Conservation (phyloP, 129 eudicot genomes). For the Helianthus tuberosus region DNA sequence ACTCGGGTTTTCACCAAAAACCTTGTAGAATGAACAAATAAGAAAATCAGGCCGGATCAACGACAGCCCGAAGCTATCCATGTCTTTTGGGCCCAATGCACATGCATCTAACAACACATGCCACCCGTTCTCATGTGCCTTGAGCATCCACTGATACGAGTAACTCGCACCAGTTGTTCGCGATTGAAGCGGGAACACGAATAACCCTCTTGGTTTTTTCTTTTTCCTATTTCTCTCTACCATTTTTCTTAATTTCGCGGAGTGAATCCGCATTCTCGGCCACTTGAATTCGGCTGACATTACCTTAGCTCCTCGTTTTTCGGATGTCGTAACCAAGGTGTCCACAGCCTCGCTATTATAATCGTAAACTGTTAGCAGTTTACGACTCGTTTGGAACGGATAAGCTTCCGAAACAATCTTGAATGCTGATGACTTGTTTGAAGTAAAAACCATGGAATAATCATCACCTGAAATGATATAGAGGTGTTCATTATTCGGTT, state of each 20-base stretch:
- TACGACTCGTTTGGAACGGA: constrained; percentile 60
- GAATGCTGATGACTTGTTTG: constrained; percentile 82
- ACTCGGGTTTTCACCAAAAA: constrained; percentile 87
- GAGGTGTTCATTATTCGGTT: too few species aligned
- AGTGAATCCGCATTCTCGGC: constrained; percentile 69
- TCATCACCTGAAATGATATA: constrained; percentile 49
- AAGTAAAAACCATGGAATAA: constrained; percentile 68
- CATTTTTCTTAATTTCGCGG: constrained; percentile 54
- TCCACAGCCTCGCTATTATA: constrained; percentile 74
- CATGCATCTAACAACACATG: constrained; percentile 92
- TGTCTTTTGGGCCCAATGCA: constrained; percentile 87
- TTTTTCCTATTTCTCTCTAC: constrained; percentile 53
- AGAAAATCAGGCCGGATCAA: constrained; percentile 77
- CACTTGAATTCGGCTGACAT: constrained; percentile 80
- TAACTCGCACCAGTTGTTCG: constrained; percentile 75
- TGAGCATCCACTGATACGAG: constrained; percentile 88
- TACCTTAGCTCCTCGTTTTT: constrained; percentile 64
- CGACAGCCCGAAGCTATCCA: constrained; percentile 88
- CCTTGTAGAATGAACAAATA: constrained; percentile 85
- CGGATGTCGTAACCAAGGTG: constrained; percentile 54
- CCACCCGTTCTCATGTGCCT: constrained; percentile 90
- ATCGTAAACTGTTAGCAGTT: constrained; percentile 82
- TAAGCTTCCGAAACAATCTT: constrained; percentile 76
- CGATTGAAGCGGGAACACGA: constrained; percentile 83
- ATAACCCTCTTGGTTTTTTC: constrained; percentile 54